These are phyloP conservation scores for Coniosporium apollinis DNA, from an alignment of 495 filamentous ascomycete genomes.

Conservation along the genomic window DNA sequence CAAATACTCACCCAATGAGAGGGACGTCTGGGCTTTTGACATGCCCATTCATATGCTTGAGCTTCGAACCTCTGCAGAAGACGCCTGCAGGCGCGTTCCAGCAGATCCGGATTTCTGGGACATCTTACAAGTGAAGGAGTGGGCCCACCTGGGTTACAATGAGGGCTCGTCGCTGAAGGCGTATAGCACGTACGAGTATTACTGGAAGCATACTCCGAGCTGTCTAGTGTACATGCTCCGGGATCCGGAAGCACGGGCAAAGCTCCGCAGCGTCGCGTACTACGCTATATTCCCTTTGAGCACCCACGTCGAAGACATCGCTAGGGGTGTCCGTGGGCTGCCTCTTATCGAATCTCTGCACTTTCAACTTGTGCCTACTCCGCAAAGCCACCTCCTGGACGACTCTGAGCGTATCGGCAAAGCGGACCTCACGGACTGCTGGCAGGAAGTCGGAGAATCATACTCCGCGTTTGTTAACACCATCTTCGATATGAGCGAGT, in stretches of 20 bases:
- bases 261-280: constrained; percentile 9
- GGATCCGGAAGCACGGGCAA: not conserved
- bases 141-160: constrained; percentile 10
- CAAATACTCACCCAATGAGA: constrained; percentile 4
- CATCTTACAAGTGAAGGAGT: not conserved
- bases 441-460: constrained; percentile 7
- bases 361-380: constrained; percentile 10
- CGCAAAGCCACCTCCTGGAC: constrained; percentile 8
- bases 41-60: constrained; percentile 12
- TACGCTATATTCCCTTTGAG: constrained; percentile 15
- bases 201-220: constrained; percentile 10
- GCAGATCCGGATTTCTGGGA: not conserved
- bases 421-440: constrained; percentile 15
- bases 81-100: not conserved
- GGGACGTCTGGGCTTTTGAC: constrained; percentile 14
- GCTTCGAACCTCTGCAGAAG: not conserved
- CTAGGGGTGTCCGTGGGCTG: not conserved
- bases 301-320: constrained; percentile 3
- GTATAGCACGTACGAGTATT: constrained; percentile 16
- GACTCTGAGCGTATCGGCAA: constrained; percentile 6
- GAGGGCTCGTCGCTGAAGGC: constrained; percentile 14
- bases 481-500: too few relatives aligned
- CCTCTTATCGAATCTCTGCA: constrained; percentile 6
- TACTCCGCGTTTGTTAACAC: too few relatives aligned
- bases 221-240: not conserved